These are phyloP conservation scores for Diplodia sapinea DNA, from an alignment of 2,329 filamentous ascomycete species.

Conservation along the genomic window DNA sequence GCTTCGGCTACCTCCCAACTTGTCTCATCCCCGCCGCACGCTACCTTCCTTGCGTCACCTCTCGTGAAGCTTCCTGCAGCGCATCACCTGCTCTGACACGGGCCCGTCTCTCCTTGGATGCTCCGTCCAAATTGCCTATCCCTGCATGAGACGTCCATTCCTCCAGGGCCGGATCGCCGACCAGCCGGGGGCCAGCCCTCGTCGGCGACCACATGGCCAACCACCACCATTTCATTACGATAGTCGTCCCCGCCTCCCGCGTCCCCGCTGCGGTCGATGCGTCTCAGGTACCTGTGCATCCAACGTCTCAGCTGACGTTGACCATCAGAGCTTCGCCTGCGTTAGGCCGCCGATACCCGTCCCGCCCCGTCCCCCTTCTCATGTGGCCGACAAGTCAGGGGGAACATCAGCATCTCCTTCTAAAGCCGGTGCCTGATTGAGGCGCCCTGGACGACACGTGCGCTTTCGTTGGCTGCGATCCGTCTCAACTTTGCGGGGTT, in stretches of 20 bases:
- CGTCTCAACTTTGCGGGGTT: conserved; percentile 8
- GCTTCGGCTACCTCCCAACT: neutral
- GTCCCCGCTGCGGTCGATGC: neutral
- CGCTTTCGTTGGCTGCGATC: neutral
- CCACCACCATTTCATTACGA: conserved; percentile 16
- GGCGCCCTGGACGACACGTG: neutral
- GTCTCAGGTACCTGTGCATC: neutral
- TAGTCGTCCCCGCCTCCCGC: conserved; percentile 11
- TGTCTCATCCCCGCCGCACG: neutral
- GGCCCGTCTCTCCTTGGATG: neutral
- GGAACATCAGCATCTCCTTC: neutral
- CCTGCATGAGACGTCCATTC: conserved; percentile 4
- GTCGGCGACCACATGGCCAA: conserved; percentile 21
- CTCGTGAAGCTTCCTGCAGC: neutral
- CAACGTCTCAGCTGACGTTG: conserved; percentile 23
- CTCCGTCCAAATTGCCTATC: neutral
- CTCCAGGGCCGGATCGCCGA: conserved; percentile 7
- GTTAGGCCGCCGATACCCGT: conserved; percentile 23
- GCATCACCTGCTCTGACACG: neutral
- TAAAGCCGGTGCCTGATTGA: neutral
- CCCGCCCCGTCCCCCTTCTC: neutral
- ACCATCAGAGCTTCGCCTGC: conserved; percentile 5
- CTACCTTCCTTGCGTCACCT: neutral
- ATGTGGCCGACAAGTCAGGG: conserved; percentile 1
- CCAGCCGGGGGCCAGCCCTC: conserved; percentile 7